Percentiles rank a stretch among this genome's conserved stretches.
Conservation (phyloP, 768 basidiomycete species). For the Pisolithus tinctorius region DNA sequence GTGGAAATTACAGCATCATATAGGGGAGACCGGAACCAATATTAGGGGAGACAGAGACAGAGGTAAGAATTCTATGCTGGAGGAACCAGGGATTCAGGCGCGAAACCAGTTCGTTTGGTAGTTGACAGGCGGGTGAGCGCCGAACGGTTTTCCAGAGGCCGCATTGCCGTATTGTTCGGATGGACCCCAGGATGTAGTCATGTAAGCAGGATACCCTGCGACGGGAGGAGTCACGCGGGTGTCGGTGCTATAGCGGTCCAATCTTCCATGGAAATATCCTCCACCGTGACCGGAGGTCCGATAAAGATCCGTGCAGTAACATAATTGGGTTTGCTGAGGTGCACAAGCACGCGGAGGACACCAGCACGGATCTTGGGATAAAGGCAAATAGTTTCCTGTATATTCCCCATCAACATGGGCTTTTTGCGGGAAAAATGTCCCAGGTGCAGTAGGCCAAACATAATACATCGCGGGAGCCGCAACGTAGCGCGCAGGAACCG, state of each 20-base stretch:
- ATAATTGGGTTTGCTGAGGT: constrained; percentile 51
- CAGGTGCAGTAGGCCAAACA: constrained; percentile 15
- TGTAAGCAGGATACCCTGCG: constrained; percentile 29
- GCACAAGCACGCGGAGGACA: constrained; percentile 28
- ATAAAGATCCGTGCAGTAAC: constrained; percentile 45
- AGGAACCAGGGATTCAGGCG: constrained; percentile 29
- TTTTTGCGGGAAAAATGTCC: constrained; percentile 18
- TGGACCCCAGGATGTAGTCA: constrained; percentile 39
- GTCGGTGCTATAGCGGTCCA: constrained; percentile 47
- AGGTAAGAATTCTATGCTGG: constrained; percentile 21
- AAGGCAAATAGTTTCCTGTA: constrained; percentile 4
- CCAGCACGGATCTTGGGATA: constrained; percentile 19
- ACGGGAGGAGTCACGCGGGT: constrained; percentile 38
- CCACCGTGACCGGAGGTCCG: constrained; percentile 44
- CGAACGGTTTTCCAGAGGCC: constrained; percentile 37
- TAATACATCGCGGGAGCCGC: constrained; percentile 27
- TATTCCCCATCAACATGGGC: constrained; percentile 12
- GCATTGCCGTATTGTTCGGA: constrained; percentile 34
- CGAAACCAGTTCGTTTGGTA: constrained; percentile 47
- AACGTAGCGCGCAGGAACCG: constrained; percentile 32
- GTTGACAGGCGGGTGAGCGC: constrained; percentile 35
- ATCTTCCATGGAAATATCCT: constrained; percentile 54
- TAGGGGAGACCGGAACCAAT: constrained; percentile 25
- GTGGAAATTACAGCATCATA: constrained; percentile 32
- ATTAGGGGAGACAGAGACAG: constrained; percentile 21